Base-by-base conservation (phyloP, 177 flowering plant genomes). In the Vitis hybrid region DNA sequence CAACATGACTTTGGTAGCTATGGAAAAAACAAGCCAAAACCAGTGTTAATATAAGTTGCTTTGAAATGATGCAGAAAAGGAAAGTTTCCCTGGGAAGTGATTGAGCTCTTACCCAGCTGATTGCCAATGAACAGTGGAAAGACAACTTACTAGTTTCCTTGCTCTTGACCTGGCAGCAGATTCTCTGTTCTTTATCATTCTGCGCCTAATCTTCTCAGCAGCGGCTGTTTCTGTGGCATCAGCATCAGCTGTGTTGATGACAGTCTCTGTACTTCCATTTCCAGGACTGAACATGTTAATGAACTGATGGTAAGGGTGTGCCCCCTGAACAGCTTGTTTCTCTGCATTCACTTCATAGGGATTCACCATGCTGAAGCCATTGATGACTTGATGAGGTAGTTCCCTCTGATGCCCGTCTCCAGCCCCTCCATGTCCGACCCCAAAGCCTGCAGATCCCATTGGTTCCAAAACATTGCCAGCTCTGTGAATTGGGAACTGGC, bases 131-230 rank as follows among this genome's bases (percentile, higher is more conserved):
- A 23, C 23, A 23, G 23, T 2, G 45, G 65, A 34, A 63, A 13
- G n/a, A 19, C 63, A 8, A 45, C 12, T 56, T 63, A 76, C 79
- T 64, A 60, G 75, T 54, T 45, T 72, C 40, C 79, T 72, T 40
- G 79, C 79, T 67, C 79, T 76, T 13, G 79, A 76, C 7, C 79
- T 56, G 14, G 75, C 71, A 54, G 79, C 79, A 1, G 79, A 76
- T 48, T 72, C 75, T 14, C 79, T 52, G 65, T 76, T 76, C 62
- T 59, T 72, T 5, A 76, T 76, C 72, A 67, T 72, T 62, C 79
- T 61, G 21, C 60, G 48, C 15, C 10, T 50, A 63, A 55, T 69
- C 45, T 21, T 69, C 45, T 59, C 74, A 21, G 62, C 61, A 21
- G 48, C 62, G 7, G 52, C 18, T 5, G 34, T 54, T 21, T 64